A percentile compares a stretch with the other conserved stretches of the same genome.
Conservation (phyloP, 2,329 filamentous ascomycete genomes). For the Cladosporium halotolerans region DNA sequence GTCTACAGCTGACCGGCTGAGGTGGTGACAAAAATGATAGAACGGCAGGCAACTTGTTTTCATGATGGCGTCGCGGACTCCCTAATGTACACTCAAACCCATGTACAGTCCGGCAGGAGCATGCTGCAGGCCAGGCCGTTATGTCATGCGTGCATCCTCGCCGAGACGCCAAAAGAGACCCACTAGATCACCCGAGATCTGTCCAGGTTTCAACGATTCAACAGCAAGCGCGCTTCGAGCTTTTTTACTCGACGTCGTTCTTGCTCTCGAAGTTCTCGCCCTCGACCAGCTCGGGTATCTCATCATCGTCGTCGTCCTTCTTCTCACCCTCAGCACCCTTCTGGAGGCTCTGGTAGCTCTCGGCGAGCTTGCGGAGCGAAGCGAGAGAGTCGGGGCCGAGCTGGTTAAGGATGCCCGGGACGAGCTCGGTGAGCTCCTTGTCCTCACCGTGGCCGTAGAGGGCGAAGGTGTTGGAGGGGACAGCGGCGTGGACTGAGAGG, state of each 20-base stretch:
- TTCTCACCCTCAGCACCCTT: constrained; percentile 79
- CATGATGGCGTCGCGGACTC: constrained; percentile 12
- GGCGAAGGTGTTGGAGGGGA: constrained; percentile 98
- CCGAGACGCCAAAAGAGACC: constrained; percentile 10
- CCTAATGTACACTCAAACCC: constrained; percentile 11
- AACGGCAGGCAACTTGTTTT: constrained; percentile 11
- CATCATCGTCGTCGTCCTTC: constrained; percentile 63
- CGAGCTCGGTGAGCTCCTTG: constrained; percentile 99
- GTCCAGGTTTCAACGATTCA: constrained; percentile 2
- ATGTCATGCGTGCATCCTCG: constrained; percentile 4
- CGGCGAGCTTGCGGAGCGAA: constrained; percentile 93
- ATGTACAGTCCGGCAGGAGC: constrained; percentile 11
- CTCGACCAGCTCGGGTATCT: constrained; percentile 94
- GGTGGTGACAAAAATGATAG: neutral
- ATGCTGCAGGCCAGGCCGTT: constrained; percentile 2
- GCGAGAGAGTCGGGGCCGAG: constrained; percentile 96
- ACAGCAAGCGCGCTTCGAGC: too few species aligned
- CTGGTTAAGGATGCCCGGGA: constrained; percentile 99
- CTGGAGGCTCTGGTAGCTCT: constrained; percentile 99
- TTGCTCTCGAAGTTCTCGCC: constrained; percentile 97
- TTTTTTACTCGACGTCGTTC: constrained; percentile 69
- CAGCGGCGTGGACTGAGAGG: constrained; percentile 79
- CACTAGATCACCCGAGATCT: constrained; percentile 10
- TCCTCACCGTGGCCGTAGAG: constrained; percentile 99
- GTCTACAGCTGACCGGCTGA: neutral